Evolutionary conservation across 1,139 yeast genomes (phyloP), one percentile per base, ranked within the genome.

Genomic region (Blastobotrys niveus): DNA sequence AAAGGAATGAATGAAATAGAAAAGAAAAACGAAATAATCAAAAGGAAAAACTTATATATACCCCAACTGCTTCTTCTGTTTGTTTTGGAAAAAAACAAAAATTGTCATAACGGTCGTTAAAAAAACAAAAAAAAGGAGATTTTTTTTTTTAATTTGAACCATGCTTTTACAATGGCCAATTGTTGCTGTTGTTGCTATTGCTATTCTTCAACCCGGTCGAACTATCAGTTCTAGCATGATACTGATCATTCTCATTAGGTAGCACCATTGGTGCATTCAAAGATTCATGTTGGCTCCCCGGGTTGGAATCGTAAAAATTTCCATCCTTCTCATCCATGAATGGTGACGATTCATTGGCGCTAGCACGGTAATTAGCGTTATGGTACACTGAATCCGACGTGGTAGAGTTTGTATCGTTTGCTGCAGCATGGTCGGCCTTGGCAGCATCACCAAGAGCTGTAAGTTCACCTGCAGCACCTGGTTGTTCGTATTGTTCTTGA

Each of bases 401-500:
- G n/a, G n/a, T n/a, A n/a, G n/a, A n/a, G n/a, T n/a, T n/a, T n/a
- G n/a, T 12, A 24, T 24, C 27, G 27, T 22, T n/a, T 44, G 27
- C 27, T 40, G 26, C 53, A 34, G 60, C 65, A 43, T 65, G 69
- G 44, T 61, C 69, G 12, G 66, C 84, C 79, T 85, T 77, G 3
- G 91, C 95, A 18, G 95, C 84, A 22, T 85, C 91, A 45, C 96
- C 96, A 48, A 89, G 73, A 3, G 95, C 96, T 61, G 82, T 78
- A 52, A 89, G 73, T 67, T 88, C 96, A 37, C 56, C 64, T 21
- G 58, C 61, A 53, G 81, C 74, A 54, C 81, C 87, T 41, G 70
- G 63, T 52, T 80, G 82, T 9, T 52, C 52, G 53, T 71, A 67
- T 48, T 77, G 60, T 38, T 66, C 66, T 64, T 49, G 79, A 73